Evolutionary conservation across 805 yeast species (phyloP), one percentile per base, ranked within the genome.

Genomic region (Ascoidea rubescens): DNA sequence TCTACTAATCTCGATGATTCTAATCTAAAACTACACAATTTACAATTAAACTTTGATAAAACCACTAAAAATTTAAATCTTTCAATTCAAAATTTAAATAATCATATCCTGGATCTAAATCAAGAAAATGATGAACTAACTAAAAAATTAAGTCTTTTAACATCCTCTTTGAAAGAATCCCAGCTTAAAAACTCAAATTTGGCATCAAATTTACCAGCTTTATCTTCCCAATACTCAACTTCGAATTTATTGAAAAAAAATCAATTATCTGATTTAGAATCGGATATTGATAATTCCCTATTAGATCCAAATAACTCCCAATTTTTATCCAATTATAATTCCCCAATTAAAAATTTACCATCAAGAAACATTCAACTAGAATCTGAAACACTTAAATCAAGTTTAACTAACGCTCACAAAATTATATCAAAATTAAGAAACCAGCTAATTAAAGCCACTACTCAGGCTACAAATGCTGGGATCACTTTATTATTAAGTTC

Each of bases 51-150:
- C 46, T 67, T 71, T 44, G 62, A 65, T 1, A 55, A 64, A 42
- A 64, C 71, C 14, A 71, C 73, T 46, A 53, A 55, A 0, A 60
- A 69, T 17, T 67, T 71, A 42, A 62, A 65, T 12, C 58, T 62
- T 33, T 81, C 81, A 53, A 58, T 79, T 5, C 65, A 65, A 32
- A 79, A 73, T 16, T 66, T 82, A 53, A 78, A 73, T 57, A 63
- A 63, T 4, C 73, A 77, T 48, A 77, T 83, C 48, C 73, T 72
- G 37, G 82, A 77, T 49, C 66, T 84, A 55, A 84, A 84, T 61
- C 84, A 82, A 58, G 89, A 82, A 60, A 84, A 84, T 64, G 85
- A 81, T 56, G 69, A 70, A 28, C 67, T 83, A 52, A 78, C 74
- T 59, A 63, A 68, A 55, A 69, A 73, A 63, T 57, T 68, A 60